A percentile compares a stretch with the other conserved stretches of the same genome.
phyloP scores from a whole-genome alignment of 768 basidiomycete genomes.

The Suillus alpinus region DNA sequence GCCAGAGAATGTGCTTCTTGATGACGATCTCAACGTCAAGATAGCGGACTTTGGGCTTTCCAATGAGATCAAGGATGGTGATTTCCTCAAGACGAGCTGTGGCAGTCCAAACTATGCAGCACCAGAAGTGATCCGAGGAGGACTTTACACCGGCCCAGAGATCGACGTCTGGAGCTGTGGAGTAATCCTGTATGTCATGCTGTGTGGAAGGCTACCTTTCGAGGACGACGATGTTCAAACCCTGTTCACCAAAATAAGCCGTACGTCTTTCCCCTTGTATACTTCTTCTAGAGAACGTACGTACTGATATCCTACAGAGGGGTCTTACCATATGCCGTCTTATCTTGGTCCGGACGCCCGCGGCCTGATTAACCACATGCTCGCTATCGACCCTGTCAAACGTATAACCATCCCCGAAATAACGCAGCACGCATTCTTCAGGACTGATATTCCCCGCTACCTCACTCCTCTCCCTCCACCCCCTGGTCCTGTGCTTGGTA shows the following conservation, averaged over 20 bases:
- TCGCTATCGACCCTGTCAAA: constrained; percentile 91
- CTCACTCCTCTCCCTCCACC: constrained; percentile 78
- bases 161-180: constrained; percentile 99
- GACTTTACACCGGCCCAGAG: constrained; percentile 94
- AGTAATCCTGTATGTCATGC: constrained; percentile 98
- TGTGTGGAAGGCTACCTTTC: constrained; percentile 92
- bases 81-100: constrained; percentile 95
- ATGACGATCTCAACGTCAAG: constrained; percentile 87
- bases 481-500: constrained; percentile 74
- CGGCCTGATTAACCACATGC: constrained; percentile 82
- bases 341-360: constrained; percentile 77
- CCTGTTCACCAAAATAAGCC: constrained; percentile 92
- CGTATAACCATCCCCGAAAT: constrained; percentile 94
- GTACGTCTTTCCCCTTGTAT: constrained; percentile 39
- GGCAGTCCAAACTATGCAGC: constrained; percentile 99
- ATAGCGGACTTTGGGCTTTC: constrained; percentile 99
- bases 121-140: constrained; percentile 95
- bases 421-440: constrained; percentile 88
- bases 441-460: constrained; percentile 79
- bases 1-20: constrained; percentile 91
- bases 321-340: constrained; percentile 81
- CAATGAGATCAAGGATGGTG: constrained; percentile 94
- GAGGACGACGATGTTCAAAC: constrained; percentile 95
- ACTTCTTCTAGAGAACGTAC: background rate
- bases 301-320: constrained; percentile 53